phyloP scores from a whole-genome alignment of 306 rosid species.

The Trichosanthes truncata region DNA sequence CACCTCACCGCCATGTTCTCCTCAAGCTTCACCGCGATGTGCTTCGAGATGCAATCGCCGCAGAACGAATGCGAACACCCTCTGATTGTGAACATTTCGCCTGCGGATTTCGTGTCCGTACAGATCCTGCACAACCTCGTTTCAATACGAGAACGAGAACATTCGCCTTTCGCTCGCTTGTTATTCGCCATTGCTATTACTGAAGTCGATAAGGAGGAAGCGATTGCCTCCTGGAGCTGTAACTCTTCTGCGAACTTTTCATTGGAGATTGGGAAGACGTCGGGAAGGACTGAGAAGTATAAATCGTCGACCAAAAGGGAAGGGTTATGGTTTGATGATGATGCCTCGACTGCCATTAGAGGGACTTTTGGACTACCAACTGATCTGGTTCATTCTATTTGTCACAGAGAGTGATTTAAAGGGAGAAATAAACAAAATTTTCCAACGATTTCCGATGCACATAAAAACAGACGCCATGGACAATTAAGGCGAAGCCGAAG shows the following conservation, averaged over 20 bases:
- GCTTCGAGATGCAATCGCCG: slow-evolving; percentile 26
- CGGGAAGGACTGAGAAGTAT: slow-evolving; percentile 44
- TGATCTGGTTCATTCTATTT: no score
- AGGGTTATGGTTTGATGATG: background rate
- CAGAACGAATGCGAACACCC: slow-evolving; percentile 44
- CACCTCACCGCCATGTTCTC: slow-evolving; percentile 37
- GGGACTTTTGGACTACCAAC: background rate
- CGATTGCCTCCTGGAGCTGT: slow-evolving; percentile 47
- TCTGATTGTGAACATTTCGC: slow-evolving; percentile 31
- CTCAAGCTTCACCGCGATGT: slow-evolving; percentile 37
- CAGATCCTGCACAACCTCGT: slow-evolving; percentile 42
- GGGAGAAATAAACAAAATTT: background rate
- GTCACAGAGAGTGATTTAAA: background rate
- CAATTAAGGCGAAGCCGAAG: no score
- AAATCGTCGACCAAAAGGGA: slow-evolving; percentile 35
- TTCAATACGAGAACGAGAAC: slow-evolving; percentile 3
- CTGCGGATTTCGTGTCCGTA: slow-evolving; percentile 25
- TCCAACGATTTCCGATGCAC: background rate
- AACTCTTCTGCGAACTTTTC: slow-evolving; percentile 36
- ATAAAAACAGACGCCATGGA: no score
- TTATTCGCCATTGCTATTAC: background rate
- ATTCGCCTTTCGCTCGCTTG: background rate
- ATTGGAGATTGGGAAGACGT: slow-evolving; percentile 50
- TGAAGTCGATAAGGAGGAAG: slow-evolving; percentile 25
- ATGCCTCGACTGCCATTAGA: background rate